phyloP scores from a whole-genome alignment of 73 alveolate genomes.

The Symbiodinium natans region DNA sequence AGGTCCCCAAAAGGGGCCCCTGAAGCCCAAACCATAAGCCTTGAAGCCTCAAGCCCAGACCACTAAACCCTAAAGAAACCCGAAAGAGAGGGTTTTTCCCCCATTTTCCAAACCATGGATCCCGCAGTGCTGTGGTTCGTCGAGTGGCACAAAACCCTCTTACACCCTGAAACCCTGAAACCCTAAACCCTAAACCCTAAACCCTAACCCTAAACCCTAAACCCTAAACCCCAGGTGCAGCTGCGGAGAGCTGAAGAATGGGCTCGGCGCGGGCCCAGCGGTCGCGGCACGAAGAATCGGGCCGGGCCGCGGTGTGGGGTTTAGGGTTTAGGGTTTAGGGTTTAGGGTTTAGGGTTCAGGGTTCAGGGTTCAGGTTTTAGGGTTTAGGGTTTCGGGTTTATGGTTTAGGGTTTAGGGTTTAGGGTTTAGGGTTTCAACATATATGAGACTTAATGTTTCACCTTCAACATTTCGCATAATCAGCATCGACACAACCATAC shows the following conservation, averaged over 20 bases:
- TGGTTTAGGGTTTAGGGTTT: not conserved
- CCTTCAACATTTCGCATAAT: too few species aligned
- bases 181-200: not conserved
- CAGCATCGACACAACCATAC: too few species aligned
- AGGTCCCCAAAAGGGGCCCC: too few species aligned
- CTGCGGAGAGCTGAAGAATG: slow-evolving; percentile 83
- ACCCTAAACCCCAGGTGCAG: slow-evolving; percentile 38
- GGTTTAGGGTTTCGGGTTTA: too few species aligned
- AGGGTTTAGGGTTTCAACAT: not conserved
- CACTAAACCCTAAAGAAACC: not conserved
- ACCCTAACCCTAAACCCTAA: not conserved
- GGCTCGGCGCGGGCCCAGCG: slow-evolving; percentile 74
- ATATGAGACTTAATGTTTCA: too few species aligned
- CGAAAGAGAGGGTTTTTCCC: not conserved
- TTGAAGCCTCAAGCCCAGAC: not conserved
- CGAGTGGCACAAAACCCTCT: not conserved
- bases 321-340: not conserved
- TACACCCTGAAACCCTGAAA: not conserved
- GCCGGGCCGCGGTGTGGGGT: not conserved
- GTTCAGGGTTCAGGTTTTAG: not conserved
- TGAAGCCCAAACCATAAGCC: not conserved
- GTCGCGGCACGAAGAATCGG: slow-evolving; percentile 81
- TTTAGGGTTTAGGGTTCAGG: not conserved
- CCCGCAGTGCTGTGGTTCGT: too few species aligned
- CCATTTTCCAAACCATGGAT: too few species aligned